A percentile compares a stretch with the other conserved stretches of the same genome.
phyloP scores from a whole-genome alignment of 768 basidiomycete genomes.

The Mycena rosella region DNA sequence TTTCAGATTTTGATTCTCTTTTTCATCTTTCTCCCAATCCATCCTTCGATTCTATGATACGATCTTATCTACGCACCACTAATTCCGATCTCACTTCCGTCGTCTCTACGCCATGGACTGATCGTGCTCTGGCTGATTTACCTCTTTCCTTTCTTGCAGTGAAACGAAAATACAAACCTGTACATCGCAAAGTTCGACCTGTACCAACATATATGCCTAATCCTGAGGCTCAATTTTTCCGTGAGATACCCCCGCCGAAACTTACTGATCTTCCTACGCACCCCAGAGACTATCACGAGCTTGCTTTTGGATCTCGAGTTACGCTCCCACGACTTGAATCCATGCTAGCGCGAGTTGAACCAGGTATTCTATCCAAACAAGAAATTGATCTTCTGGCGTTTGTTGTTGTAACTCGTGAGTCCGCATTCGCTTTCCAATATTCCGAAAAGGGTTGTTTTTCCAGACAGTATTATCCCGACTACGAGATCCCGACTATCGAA shows the following conservation, averaged over 20 bases:
- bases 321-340: slow-evolving; percentile 29
- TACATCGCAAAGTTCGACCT: slow-evolving; percentile 16
- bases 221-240: slow-evolving; percentile 15
- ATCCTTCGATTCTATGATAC: slow-evolving; percentile 2
- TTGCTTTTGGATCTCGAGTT: slow-evolving; percentile 22
- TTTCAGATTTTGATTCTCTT: slow-evolving; percentile 35
- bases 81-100: background rate
- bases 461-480: slow-evolving; percentile 41
- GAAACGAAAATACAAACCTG: slow-evolving; percentile 18
- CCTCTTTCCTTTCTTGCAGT: background rate
- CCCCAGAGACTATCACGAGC: slow-evolving; percentile 20
- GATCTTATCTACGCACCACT: background rate
- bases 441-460: slow-evolving; percentile 41
- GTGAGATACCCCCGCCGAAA: slow-evolving; percentile 15
- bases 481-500: slow-evolving; percentile 39
- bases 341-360: slow-evolving; percentile 35
- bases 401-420: slow-evolving; percentile 27
- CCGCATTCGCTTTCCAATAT: slow-evolving; percentile 41
- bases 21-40: background rate
- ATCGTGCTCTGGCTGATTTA: slow-evolving; percentile 4
- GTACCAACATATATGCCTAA: slow-evolving; percentile 11
- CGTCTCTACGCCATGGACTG: slow-evolving; percentile 12
- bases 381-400: slow-evolving; percentile 37
- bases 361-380: background rate
- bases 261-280: slow-evolving; percentile 24